These are phyloP conservation scores for Pelargonium nanum DNA, from an alignment of 345 rosid species.

Conservation along the genomic window DNA sequence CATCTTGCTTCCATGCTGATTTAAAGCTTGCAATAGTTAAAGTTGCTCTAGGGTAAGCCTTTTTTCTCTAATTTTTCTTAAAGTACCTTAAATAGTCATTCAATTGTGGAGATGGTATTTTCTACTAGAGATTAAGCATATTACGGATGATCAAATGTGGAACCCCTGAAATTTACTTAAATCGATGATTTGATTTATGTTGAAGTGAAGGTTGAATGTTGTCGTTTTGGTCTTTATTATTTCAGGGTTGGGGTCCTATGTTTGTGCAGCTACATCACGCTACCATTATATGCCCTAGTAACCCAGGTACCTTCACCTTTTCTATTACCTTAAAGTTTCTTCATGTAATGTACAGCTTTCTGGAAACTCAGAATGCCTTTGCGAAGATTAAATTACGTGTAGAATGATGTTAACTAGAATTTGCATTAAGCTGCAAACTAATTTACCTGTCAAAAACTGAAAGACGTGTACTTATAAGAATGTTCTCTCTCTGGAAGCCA, in stretches of 20 bases:
- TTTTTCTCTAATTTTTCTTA: not conserved
- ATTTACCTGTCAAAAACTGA: no score
- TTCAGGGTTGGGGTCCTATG: slow-evolving; percentile 29
- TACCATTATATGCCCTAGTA: slow-evolving; percentile 41
- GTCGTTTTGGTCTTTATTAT: not conserved
- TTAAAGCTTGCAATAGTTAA: slow-evolving; percentile 43
- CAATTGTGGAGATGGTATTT: not conserved
- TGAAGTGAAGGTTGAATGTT: not conserved
- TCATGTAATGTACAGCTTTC: not conserved
- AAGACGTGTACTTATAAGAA: no score
- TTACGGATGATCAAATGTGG: no score
- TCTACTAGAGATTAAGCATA: no score
- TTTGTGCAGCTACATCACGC: slow-evolving; percentile 40
- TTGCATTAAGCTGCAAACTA: no score
- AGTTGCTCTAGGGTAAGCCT: slow-evolving; percentile 60
- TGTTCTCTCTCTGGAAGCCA: no score
- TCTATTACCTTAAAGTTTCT: no score
- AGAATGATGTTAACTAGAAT: no score
- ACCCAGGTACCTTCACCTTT: slow-evolving; percentile 26
- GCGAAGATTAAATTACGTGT: no score
- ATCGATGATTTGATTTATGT: no score
- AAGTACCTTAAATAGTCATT: no score
- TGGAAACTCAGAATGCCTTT: no score
- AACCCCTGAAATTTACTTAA: not conserved
- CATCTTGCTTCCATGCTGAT: slow-evolving; percentile 66